Evolutionary conservation across 257 asterid genomes (phyloP).

Genomic region (Nicotiana knightiana): DNA sequence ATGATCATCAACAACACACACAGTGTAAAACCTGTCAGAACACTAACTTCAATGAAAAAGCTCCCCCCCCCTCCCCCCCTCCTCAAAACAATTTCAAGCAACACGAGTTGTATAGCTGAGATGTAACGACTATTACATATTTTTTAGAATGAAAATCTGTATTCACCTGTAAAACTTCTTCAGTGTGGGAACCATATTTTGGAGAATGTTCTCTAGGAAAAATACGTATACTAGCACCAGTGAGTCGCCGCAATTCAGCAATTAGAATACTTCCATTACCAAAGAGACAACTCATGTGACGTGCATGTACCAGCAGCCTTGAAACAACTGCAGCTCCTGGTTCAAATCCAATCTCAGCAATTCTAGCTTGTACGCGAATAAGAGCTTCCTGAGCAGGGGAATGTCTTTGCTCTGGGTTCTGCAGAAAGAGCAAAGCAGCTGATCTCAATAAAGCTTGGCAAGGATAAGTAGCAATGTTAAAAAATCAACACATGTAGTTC

Average conservation of each 20-base stretch:
- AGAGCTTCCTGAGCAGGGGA: constrained; percentile 26
- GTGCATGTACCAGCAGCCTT: constrained; percentile 21
- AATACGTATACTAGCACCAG: constrained; percentile 20
- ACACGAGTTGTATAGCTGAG: not conserved
- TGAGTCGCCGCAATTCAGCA: constrained; percentile 17
- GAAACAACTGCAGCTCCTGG: constrained; percentile 23
- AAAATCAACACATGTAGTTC: not conserved
- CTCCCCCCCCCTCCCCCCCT: not conserved
- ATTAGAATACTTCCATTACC: constrained; percentile 16
- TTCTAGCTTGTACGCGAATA: constrained; percentile 21
- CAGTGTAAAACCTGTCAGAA: not conserved
- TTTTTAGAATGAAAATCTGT: not conserved
- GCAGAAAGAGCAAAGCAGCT: not conserved
- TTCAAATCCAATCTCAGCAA: constrained; percentile 25
- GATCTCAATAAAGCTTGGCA: not conserved
- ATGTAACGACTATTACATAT: not conserved
- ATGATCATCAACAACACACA: not conserved
- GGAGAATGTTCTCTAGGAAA: constrained; percentile 25
- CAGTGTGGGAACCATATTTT: constrained; percentile 18
- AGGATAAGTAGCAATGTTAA: not conserved
- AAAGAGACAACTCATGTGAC: constrained; percentile 14
- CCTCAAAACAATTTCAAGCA: not conserved
- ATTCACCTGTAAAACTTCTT: constrained; percentile 22
- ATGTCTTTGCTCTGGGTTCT: constrained; percentile 22
- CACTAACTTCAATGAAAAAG: not conserved